Evolutionary conservation across 108 stramenopile species (phyloP).

Genomic region (Nitzschia sp.): DNA sequence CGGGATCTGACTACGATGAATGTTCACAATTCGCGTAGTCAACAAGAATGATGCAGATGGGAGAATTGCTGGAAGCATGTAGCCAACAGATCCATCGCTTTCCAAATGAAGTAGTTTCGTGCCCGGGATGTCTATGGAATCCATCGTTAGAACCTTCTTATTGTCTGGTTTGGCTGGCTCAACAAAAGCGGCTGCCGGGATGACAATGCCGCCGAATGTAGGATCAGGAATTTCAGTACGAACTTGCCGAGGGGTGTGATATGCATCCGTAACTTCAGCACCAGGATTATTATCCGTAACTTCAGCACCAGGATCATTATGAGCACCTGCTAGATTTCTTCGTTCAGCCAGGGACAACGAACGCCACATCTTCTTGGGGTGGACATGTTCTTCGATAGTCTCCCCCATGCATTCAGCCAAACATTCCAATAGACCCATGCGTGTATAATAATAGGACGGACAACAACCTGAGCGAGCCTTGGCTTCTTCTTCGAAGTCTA

Average conservation of each 20-base stretch:
- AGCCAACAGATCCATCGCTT: constrained; percentile 21
- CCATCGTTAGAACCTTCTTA: constrained; percentile 20
- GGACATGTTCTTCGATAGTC: constrained; percentile 10
- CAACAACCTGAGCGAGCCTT: constrained; percentile 12
- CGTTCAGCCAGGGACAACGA: constrained; percentile 37
- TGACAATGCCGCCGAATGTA: constrained; percentile 10
- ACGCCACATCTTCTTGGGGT: constrained; percentile 30
- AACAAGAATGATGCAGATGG: constrained; percentile 18
- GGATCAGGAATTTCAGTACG: background rate
- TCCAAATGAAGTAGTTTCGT: constrained; percentile 33
- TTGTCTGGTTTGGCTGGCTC: constrained; percentile 18
- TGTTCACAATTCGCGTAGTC: constrained; percentile 18
- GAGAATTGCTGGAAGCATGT: constrained; percentile 19
- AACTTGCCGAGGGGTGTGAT: background rate
- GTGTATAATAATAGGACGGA: constrained; percentile 17
- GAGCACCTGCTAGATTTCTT: constrained; percentile 6
- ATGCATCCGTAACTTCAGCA: background rate
- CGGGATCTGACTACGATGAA: constrained; percentile 30
- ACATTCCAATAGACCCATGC: constrained; percentile 28
- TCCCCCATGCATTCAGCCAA: constrained; percentile 41
- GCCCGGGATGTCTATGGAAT: constrained; percentile 31
- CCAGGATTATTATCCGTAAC: background rate
- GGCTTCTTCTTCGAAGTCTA: constrained; percentile 39
- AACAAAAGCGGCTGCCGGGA: constrained; percentile 32
- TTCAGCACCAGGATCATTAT: background rate